phyloP scores from a whole-genome alignment of 192 early-diverging fungal genomes.

The Rhizophagus sp. region DNA sequence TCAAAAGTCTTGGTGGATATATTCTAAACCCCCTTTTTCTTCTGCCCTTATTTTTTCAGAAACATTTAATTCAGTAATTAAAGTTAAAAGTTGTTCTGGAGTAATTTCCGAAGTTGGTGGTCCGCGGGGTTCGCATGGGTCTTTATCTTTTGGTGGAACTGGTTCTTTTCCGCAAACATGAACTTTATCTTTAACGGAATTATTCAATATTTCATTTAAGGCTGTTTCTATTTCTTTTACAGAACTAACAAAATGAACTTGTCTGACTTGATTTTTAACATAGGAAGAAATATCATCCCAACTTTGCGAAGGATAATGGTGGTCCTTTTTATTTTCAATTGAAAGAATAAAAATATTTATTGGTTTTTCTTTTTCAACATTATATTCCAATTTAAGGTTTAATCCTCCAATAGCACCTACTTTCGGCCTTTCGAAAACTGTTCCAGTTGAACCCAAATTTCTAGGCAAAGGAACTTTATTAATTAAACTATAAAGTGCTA shows the following conservation, averaged over 20 bases:
- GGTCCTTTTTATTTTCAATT: neutral
- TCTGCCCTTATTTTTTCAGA: no score
- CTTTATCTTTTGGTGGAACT: no score
- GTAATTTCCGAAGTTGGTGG: neutral
- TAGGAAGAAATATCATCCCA: neutral
- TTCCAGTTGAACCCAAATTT: slow-evolving; percentile 1
- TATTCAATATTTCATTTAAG: neutral
- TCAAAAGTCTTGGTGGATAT: no score
- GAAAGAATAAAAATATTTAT: neutral
- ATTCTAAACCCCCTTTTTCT: no score
- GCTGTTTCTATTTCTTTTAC: neutral
- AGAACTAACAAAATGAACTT: neutral
- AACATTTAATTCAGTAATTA: neutral
- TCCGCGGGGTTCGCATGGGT: neutral
- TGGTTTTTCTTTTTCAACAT: neutral
- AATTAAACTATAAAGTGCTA: neutral
- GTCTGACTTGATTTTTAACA: neutral
- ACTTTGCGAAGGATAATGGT: no score
- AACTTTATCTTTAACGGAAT: neutral
- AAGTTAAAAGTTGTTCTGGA: neutral
- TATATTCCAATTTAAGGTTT: neutral
- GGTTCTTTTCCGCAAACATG: neutral
- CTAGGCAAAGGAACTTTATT: neutral
- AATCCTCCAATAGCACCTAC: neutral
- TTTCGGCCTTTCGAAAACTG: neutral